A percentile compares a stretch with the other conserved stretches of the same genome.
Evolutionary conservation across 2,329 filamentous ascomycete species (phyloP).

Genomic region (Penicillium paneum): DNA sequence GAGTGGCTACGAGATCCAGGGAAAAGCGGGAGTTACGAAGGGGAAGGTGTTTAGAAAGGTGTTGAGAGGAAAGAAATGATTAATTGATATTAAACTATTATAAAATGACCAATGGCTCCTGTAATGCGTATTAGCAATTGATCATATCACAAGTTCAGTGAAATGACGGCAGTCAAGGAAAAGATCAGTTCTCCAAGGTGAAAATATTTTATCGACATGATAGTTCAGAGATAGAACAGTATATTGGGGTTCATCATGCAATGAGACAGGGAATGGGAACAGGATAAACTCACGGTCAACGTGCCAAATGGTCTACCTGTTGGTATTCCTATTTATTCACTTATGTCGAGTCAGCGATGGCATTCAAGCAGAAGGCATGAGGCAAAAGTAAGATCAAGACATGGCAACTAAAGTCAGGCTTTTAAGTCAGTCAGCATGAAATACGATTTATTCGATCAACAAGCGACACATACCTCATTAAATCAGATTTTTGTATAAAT

Average conservation of each 20-base stretch:
- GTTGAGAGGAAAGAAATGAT: not conserved
- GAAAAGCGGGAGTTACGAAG: not conserved
- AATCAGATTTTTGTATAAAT: slow-evolving; percentile 67
- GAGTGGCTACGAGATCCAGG: not conserved
- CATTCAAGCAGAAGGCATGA: slow-evolving; percentile 22
- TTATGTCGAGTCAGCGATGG: slow-evolving; percentile 28
- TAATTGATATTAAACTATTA: not conserved
- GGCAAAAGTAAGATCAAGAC: slow-evolving; percentile 25
- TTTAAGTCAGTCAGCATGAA: slow-evolving; percentile 36
- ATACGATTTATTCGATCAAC: not conserved
- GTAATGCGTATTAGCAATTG: slow-evolving; percentile 26
- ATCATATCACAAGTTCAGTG: slow-evolving; percentile 12
- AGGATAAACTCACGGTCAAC: slow-evolving; percentile 24
- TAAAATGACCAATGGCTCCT: slow-evolving; percentile 1
- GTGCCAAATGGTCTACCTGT: slow-evolving; percentile 1
- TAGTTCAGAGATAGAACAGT: slow-evolving; percentile 64
- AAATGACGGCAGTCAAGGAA: slow-evolving; percentile 10
- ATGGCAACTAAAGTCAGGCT: slow-evolving; percentile 45
- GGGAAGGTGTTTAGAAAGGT: not conserved
- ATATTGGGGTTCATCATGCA: slow-evolving; percentile 56
- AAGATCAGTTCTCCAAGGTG: slow-evolving; percentile 65
- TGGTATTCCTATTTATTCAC: slow-evolving; percentile 19
- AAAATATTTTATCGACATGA: slow-evolving; percentile 58
- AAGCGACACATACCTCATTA: slow-evolving; percentile 56
- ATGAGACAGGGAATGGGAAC: slow-evolving; percentile 9